Evolutionary conservation across 345 rosid genomes (phyloP).

Genomic region (Hibiscus mutabilis): DNA sequence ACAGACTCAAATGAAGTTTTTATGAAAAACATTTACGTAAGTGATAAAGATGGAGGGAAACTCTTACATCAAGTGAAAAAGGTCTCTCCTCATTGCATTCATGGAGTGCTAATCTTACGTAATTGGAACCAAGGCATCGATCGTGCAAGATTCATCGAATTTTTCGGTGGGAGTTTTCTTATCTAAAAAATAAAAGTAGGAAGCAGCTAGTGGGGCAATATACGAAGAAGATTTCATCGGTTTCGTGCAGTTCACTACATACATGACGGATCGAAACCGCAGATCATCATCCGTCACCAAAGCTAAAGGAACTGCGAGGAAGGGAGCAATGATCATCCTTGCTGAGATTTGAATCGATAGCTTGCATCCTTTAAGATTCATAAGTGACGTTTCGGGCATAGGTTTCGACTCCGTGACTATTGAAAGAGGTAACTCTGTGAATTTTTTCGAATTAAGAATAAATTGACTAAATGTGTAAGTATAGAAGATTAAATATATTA

Average conservation of each 20-base stretch:
- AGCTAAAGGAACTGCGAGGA: background rate
- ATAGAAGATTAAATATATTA: too few relatives aligned
- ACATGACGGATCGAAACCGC: background rate
- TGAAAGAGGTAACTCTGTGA: too few relatives aligned
- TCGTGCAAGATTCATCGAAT: background rate
- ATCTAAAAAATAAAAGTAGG: background rate
- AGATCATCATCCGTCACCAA: background rate
- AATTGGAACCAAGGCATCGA: background rate
- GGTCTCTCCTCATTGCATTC: too few relatives aligned
- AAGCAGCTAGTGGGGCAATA: background rate
- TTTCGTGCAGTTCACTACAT: background rate
- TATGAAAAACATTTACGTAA: too few relatives aligned
- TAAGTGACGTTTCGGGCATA: background rate
- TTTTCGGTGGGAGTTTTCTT: accelerated
- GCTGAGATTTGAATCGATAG: background rate
- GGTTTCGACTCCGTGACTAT: background rate
- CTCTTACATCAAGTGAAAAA: too few relatives aligned
- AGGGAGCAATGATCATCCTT: background rate
- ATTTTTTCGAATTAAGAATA: too few relatives aligned
- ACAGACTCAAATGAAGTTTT: too few relatives aligned
- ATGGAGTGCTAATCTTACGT: too few relatives aligned
- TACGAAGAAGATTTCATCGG: background rate
- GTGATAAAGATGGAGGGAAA: too few relatives aligned
- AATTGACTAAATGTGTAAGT: too few relatives aligned
- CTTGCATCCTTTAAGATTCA: background rate